Percentiles rank a stretch among this genome's conserved stretches.
These are phyloP conservation scores for Cystobasidium onofrii DNA, from an alignment of 768 basidiomycete species.

Conservation along the genomic window DNA sequence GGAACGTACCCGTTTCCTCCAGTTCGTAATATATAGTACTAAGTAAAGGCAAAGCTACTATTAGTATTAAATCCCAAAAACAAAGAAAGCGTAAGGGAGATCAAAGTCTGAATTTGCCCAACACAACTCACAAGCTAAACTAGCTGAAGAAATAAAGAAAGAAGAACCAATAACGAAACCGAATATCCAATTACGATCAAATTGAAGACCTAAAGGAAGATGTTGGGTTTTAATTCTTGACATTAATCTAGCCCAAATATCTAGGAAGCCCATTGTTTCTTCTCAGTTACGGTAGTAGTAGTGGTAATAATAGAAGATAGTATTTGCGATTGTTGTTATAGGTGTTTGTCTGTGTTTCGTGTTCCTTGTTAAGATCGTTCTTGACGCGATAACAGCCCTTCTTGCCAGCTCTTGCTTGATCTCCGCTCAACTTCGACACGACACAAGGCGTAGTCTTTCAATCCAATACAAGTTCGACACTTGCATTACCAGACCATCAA, in stretches of 20 bases:
- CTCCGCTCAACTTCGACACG: neutral
- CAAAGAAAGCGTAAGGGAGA: too few species aligned
- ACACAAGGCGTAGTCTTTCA: too few species aligned
- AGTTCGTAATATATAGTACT: conserved; percentile 10
- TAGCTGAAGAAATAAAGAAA: conserved; percentile 24
- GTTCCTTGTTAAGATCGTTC: neutral
- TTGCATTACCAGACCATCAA: neutral
- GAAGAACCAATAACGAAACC: conserved; percentile 30
- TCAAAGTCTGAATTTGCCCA: too few species aligned
- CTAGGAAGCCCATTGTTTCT: conserved; percentile 11
- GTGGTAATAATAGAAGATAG: too few species aligned
- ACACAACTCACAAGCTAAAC: conserved; percentile 2
- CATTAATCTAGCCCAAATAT: neutral
- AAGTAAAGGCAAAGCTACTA: neutral
- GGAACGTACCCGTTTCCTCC: conserved; percentile 27
- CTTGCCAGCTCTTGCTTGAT: conserved; percentile 4
- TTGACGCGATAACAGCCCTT: too few species aligned
- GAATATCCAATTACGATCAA: conserved; percentile 27
- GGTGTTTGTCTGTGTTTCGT: too few species aligned
- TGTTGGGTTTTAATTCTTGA: neutral
- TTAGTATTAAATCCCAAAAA: neutral
- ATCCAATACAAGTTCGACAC: too few species aligned
- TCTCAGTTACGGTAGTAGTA: too few species aligned
- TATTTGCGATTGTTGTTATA: too few species aligned
- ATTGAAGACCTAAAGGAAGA: conserved; percentile 18